Evolutionary conservation across 1,139 yeast genomes (phyloP).

Genomic region (Suhomyces wounanorum): DNA sequence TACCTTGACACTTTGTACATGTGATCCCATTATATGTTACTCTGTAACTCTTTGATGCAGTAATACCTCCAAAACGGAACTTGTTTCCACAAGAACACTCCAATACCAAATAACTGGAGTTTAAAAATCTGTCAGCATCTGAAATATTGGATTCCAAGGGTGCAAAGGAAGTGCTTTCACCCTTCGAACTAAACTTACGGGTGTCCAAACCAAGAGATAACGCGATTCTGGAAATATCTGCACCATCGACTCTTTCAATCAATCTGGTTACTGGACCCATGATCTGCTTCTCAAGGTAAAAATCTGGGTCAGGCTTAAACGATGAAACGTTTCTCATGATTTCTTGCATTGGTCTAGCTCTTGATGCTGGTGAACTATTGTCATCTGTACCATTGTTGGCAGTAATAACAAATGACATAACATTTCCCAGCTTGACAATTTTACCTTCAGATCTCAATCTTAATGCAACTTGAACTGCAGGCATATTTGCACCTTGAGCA

Average conservation of each 20-base stretch:
- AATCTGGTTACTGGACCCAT: slow-evolving; percentile 90
- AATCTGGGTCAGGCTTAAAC: slow-evolving; percentile 71
- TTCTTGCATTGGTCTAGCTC: slow-evolving; percentile 81
- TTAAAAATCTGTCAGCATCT: slow-evolving; percentile 81
- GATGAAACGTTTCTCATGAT: slow-evolving; percentile 52
- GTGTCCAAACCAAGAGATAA: slow-evolving; percentile 76
- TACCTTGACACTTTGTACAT: slow-evolving; percentile 61
- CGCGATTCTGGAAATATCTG: slow-evolving; percentile 80
- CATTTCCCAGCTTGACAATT: slow-evolving; percentile 84
- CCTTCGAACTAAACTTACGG: slow-evolving; percentile 55
- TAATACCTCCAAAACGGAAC: slow-evolving; percentile 76
- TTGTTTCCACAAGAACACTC: slow-evolving; percentile 63
- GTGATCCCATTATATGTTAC: slow-evolving; percentile 69
- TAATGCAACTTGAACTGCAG: slow-evolving; percentile 91
- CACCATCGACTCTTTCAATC: slow-evolving; percentile 82
- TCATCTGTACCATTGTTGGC: slow-evolving; percentile 38
- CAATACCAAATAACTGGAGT: slow-evolving; percentile 56
- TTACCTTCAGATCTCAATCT: slow-evolving; percentile 79
- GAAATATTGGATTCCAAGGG: slow-evolving; percentile 83
- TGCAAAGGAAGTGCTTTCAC: slow-evolving; percentile 41
- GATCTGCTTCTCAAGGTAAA: slow-evolving; percentile 84
- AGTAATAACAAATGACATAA: slow-evolving; percentile 83
- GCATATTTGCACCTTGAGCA: slow-evolving; percentile 82
- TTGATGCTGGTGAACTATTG: slow-evolving; percentile 57
- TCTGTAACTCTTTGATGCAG: slow-evolving; percentile 58